phyloP scores from a whole-genome alignment of 2,329 filamentous ascomycete genomes.

The Dactylellina leptospora region DNA sequence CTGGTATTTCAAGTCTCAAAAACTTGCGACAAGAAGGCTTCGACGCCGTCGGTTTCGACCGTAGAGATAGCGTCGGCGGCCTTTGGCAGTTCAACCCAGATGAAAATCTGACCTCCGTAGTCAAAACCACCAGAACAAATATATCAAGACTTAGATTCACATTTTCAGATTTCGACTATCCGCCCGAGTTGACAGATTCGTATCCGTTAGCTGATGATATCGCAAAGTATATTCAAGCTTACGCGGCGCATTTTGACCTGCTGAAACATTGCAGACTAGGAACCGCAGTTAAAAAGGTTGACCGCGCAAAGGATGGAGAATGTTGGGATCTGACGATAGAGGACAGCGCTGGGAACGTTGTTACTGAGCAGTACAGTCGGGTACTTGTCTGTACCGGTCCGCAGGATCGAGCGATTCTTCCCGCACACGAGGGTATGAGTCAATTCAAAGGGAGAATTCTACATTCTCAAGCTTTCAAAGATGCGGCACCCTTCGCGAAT shows the following conservation, averaged over 20 bases:
- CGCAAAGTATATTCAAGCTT: conserved; percentile 27
- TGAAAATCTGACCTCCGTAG: conserved; percentile 61
- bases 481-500: conserved; percentile 10
- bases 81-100: conserved; percentile 62
- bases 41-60: conserved; percentile 62
- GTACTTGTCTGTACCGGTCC: conserved; percentile 33
- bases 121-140: conserved; percentile 53
- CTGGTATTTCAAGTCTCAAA: conserved; percentile 58
- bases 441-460: conserved; percentile 56
- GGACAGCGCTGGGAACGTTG: conserved; percentile 6
- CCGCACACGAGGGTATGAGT: conserved; percentile 32
- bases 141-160: conserved; percentile 21
- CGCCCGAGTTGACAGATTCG: conserved; percentile 9
- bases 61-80: conserved; percentile 61
- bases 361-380: conserved; percentile 16
- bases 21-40: conserved; percentile 63
- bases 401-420: conserved; percentile 11
- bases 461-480: conserved; percentile 55
- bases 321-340: conserved; percentile 16
- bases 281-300: conserved; percentile 2
- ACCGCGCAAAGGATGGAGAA: conserved; percentile 1
- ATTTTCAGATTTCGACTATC: conserved; percentile 39
- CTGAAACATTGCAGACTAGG: conserved; percentile 7
- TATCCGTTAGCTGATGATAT: conserved; percentile 21
- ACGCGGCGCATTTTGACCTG: conserved; percentile 16